Evolutionary conservation across 805 yeast species (phyloP).

Genomic region (Jamesozyma gamospora): DNA sequence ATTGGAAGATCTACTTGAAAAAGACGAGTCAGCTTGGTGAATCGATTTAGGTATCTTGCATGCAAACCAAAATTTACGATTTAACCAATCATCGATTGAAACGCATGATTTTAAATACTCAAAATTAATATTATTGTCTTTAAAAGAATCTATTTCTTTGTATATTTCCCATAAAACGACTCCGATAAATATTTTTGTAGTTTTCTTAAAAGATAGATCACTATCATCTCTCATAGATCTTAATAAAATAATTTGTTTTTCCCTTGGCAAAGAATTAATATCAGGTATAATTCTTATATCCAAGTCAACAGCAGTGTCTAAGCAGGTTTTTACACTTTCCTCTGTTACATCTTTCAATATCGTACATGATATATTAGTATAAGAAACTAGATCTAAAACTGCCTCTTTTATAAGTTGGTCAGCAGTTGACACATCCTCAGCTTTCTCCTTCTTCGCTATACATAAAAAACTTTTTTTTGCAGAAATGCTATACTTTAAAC

Average conservation of each 20-base stretch:
- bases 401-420: background rate
- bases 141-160: background rate
- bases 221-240: conserved; percentile 6
- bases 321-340: background rate
- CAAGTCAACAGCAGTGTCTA: background rate
- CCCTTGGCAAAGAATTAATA: conserved; percentile 7
- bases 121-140: background rate
- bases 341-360: background rate
- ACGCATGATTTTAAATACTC: conserved; percentile 7
- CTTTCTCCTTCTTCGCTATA: conserved; percentile 6
- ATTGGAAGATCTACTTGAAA: conserved; percentile 3
- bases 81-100: conserved; percentile 21
- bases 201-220: background rate
- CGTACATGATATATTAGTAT: background rate
- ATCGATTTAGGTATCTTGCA: conserved; percentile 9
- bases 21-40: background rate
- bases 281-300: conserved; percentile 12
- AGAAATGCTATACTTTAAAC: conserved; percentile 12
- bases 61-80: conserved; percentile 35
- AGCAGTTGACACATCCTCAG: background rate
- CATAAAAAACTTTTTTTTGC: conserved; percentile 15
- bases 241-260: conserved; percentile 10
- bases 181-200: conserved; percentile 7
- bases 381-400: background rate
- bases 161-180: conserved; percentile 5